A percentile compares a stretch with the other conserved stretches of the same genome.
Evolutionary conservation across 257 asterid genomes (phyloP).

Genomic region (Gynochthodes officinalis): DNA sequence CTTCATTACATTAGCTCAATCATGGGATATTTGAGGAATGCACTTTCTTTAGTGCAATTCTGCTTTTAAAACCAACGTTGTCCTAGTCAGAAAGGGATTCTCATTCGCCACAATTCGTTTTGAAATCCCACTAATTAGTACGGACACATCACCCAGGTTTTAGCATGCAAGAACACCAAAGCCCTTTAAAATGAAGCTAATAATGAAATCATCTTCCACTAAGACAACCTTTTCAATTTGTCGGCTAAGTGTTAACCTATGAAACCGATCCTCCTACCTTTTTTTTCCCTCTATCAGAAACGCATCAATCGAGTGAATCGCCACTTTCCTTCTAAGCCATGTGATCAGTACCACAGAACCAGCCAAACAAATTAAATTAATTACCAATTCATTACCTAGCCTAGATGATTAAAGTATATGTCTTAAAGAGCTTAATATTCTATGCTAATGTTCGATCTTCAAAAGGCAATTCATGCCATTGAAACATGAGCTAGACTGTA

Average conservation of each 20-base stretch:
- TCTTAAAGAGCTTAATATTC: not conserved
- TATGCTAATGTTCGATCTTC: not conserved
- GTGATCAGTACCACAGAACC: conserved; percentile 26
- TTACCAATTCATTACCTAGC: conserved; percentile 31
- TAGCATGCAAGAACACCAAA: conserved; percentile 14
- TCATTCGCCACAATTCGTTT: not conserved
- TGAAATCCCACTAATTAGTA: conserved; percentile 10
- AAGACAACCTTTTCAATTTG: conserved; percentile 38
- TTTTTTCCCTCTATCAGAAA: not conserved
- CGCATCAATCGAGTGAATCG: conserved; percentile 3
- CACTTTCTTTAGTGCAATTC: not conserved
- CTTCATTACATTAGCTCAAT: not conserved
- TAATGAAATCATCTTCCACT: conserved; percentile 52
- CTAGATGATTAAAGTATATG: conserved; percentile 8
- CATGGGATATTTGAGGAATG: not conserved
- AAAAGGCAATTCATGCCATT: not conserved
- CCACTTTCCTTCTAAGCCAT: conserved; percentile 33
- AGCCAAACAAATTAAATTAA: not conserved
- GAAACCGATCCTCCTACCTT: conserved; percentile 21
- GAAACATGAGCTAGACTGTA: conserved; percentile 22
- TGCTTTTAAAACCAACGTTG: conserved; percentile 1
- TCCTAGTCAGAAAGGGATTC: conserved; percentile 14
- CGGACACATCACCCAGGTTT: conserved; percentile 18
- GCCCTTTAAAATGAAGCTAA: conserved; percentile 23
- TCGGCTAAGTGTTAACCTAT: conserved; percentile 47